A percentile compares a stretch with the other conserved stretches of the same genome.
Conservation (phyloP, 176 grass and related monocot genomes). For the Alloteropsis semialata region DNA sequence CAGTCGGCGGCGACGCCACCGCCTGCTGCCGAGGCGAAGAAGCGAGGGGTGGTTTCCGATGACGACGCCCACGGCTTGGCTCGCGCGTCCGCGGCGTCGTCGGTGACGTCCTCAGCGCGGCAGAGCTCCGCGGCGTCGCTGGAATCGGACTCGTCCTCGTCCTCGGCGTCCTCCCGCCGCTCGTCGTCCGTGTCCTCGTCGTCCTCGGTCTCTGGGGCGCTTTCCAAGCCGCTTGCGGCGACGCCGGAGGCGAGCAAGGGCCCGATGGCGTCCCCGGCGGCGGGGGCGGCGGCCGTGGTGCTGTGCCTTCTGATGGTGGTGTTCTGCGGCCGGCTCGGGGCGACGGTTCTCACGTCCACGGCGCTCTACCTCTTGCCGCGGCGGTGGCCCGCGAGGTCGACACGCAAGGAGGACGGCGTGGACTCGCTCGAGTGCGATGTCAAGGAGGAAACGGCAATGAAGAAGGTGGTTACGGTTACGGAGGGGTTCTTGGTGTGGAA, state of each 20-base stretch:
- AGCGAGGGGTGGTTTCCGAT: not conserved
- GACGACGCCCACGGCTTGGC: not conserved
- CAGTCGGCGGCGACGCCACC: not conserved
- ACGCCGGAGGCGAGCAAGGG: not conserved
- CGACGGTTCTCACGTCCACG: conserved; percentile 41
- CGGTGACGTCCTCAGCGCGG: not conserved
- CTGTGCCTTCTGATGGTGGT: conserved; percentile 49
- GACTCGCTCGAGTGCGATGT: not conserved
- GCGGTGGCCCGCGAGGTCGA: not conserved
- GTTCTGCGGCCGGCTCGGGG: conserved; percentile 35
- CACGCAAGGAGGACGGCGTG: not conserved
- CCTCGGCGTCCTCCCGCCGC: not conserved
- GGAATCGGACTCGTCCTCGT: not conserved
- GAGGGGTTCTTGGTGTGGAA: conserved; percentile 18
- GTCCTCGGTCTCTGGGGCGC: not conserved
- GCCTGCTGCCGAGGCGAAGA: not conserved
- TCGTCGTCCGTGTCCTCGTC: not conserved
- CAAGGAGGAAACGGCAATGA: not conserved
- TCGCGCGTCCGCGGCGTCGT: not conserved
- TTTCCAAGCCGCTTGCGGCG: not conserved
- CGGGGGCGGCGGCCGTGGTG: conserved; percentile 16
- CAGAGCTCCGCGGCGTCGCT: conserved; percentile 3
- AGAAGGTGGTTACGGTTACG: conserved; percentile 11
- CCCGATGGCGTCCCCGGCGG: not conserved
- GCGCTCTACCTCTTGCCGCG: conserved; percentile 37